A percentile compares a stretch with the other conserved stretches of the same genome.
phyloP scores from a whole-genome alignment of 768 basidiomycete species.

The Kwoniella heveanensis region DNA sequence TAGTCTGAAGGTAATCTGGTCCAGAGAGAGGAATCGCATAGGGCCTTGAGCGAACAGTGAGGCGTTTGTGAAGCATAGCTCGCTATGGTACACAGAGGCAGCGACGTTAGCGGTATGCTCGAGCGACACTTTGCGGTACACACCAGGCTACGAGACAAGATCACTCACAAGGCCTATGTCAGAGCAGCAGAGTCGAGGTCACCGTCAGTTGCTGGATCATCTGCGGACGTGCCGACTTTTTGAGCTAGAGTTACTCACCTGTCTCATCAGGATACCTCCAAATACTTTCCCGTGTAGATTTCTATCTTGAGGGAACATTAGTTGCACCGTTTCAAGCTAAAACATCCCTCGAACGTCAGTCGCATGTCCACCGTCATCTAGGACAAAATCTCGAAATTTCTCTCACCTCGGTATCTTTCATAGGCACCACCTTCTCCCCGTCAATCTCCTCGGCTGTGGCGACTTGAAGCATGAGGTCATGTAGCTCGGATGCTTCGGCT shows the following conservation, averaged over 20 bases:
- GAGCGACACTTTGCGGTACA: too few species aligned
- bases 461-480: slow-evolving; percentile 68
- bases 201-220: too few species aligned
- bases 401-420: slow-evolving; percentile 72
- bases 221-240: too few species aligned
- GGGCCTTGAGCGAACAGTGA: slow-evolving; percentile 67
- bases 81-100: slow-evolving; percentile 18
- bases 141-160: too few species aligned
- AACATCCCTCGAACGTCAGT: slow-evolving; percentile 5
- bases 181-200: too few species aligned
- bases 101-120: background rate
- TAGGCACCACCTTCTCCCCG: slow-evolving; percentile 65
- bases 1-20: slow-evolving; percentile 74
- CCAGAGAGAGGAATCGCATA: slow-evolving; percentile 73
- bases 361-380: too few species aligned
- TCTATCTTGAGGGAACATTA: slow-evolving; percentile 84
- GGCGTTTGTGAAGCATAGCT: slow-evolving; percentile 75
- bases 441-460: slow-evolving; percentile 56
- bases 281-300: slow-evolving; percentile 84
- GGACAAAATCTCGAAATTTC: slow-evolving; percentile 52
- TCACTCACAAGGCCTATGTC: slow-evolving; percentile 28
- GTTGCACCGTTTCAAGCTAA: slow-evolving; percentile 56
- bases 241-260: slow-evolving; percentile 55
- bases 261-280: slow-evolving; percentile 69
- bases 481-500: slow-evolving; percentile 68